Evolutionary conservation across 352 stramenopile genomes (phyloP), one percentile per base, ranked within the genome.

Genomic region (Globisporangium alternatum): DNA sequence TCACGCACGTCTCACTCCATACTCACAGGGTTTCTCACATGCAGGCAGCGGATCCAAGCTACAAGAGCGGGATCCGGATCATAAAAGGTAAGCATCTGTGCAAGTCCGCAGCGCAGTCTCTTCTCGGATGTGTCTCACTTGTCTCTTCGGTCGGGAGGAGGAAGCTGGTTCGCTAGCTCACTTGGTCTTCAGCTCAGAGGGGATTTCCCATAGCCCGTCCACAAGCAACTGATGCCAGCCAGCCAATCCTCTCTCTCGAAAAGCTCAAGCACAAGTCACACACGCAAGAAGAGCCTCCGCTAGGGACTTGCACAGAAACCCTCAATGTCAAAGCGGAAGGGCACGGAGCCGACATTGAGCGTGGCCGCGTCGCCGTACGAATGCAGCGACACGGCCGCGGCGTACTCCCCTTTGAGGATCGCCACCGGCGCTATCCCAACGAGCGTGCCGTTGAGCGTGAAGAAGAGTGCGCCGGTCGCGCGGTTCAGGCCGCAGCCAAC

Each of bases 281-380:
- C 8, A 60, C 54, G 22, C 28, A 58, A 45, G 10, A 30, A 52
- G 21, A 49, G 37, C 28, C 22, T 19, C 51, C 19, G 68, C 72
- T 87, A 89, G 80, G 72, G 83, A 81, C 84, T 92, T 91, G 83
- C 84, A 93, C 87, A 96, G 71, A 90, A 94, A 88, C 73, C 78
- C 67, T 96, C 85, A 69, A 96, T 83, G 68, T 92, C 82, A 75
- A 91, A 94, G 60, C 71, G 60, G 68, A 93, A 96, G 33, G 82
- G 80, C 25, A 76, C 82, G 49, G 74, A 69, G 41, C 87, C 87
- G n/a, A 76, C 71, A 65, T 96, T 94, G 52, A 96, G 65, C 52
- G 85, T 67, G 21, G 80, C 85, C 71, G 72, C 49, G 64, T 96
- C 87, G 17, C 77, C 76, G 69, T 89, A 93, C 39, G 75, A 75